Evolutionary conservation across 169 alveolate species (phyloP).

Genomic region (Plasmodium gonderi): DNA sequence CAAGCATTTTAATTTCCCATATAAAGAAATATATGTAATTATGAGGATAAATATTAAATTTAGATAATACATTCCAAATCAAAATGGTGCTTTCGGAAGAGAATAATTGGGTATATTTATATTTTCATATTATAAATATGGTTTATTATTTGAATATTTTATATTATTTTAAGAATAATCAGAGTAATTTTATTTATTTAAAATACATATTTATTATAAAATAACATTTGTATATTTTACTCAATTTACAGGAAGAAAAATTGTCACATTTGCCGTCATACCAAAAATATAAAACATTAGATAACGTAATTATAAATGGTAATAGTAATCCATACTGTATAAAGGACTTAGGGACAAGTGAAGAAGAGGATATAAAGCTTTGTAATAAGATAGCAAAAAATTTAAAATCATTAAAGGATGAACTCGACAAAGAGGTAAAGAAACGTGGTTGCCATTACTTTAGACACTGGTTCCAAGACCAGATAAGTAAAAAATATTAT

Average conservation of each 20-base stretch:
- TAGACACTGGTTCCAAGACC: too few species aligned
- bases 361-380: neutral
- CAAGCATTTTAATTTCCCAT: neutral
- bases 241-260: neutral
- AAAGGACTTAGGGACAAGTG: neutral
- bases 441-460: too few species aligned
- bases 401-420: neutral
- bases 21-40: neutral
- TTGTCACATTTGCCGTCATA: neutral
- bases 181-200: neutral
- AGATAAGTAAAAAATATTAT: too few species aligned
- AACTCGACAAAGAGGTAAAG: too few species aligned
- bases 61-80: too few species aligned
- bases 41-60: neutral
- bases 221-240: neutral
- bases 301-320: neutral
- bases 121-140: neutral
- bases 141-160: neutral
- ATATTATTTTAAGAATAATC: neutral
- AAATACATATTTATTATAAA: neutral
- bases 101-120: neutral
- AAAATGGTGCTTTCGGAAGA: neutral
- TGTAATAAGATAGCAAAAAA: neutral
- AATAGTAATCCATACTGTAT: neutral
- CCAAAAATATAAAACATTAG: neutral